Evolutionary conservation across 192 early-diverging fungal species (phyloP), one percentile per base, ranked within the genome.

Genomic region (Mortierella alpina): DNA sequence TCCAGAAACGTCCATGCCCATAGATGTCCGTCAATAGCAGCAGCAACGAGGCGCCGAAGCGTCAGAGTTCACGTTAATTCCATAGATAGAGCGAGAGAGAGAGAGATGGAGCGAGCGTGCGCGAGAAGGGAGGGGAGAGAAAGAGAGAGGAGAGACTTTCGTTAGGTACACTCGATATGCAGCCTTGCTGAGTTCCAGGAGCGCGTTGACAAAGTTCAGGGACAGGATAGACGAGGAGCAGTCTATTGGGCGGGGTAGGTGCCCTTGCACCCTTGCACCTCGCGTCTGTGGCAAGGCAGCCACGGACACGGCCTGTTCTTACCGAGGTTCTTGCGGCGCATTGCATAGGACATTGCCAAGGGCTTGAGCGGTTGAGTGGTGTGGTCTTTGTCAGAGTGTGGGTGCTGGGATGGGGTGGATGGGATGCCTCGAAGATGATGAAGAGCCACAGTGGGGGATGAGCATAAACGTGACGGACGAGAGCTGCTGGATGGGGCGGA

Each of bases 271-370:
- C 63, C 14, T 49, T 52, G 22, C 12, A 49, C 3, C 14, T 41
- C 17, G 20, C 59, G 18, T 39, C 39, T 45, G 65, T 13, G 5
- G 12, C 20, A n/a, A 13, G 1, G 18, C 40, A 17, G 39, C 22
- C 12, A 31, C 18, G 20, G 13, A 20, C 12, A n/a, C n/a, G 7
- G 49, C n/a, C 49, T 22, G 42, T 23, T 49, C 66, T 68, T 76
- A 76, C 74, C 74, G 47, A 76, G 67, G 62, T 76, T 76, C 61
- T 76, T 76, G 74, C 74, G 74, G 22, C 74, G 74, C 66, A 68
- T 76, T n/a, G 74, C 47, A 67, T 76, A 76, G 18, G 74, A 76
- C 74, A 76, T 76, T 31, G 31, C 31, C 31, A 31, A 3, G 3
- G 31, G 31, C 31, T 31, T 31, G 31, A 31, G 31, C 31, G 31